phyloP scores from a whole-genome alignment of 2,329 filamentous ascomycete species.

The Metarhizium rileyi region DNA sequence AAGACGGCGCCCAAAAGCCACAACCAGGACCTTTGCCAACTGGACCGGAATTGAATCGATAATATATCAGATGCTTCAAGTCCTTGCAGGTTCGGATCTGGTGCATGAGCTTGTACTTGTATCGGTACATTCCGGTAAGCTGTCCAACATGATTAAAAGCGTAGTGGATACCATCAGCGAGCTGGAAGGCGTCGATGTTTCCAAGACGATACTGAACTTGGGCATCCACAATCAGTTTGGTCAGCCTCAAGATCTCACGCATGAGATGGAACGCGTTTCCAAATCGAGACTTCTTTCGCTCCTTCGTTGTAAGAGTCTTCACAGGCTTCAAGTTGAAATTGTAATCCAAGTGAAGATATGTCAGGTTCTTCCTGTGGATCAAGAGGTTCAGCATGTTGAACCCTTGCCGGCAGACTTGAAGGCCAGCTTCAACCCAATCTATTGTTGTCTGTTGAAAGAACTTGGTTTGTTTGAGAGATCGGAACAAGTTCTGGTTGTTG shows the following conservation, averaged over 20 bases:
- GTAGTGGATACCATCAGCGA: conserved; percentile 97
- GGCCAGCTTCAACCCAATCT: conserved; percentile 96
- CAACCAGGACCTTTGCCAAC: conserved; percentile 97
- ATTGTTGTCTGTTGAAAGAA: conserved; percentile 99
- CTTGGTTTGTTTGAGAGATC: conserved; percentile 88
- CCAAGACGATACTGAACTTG: conserved; percentile 96
- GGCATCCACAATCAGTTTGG: conserved; percentile 95
- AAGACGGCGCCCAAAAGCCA: conserved; percentile 97
- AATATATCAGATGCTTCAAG: conserved; percentile 97
- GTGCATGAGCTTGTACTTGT: conserved; percentile 99
- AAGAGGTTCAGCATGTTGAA: conserved; percentile 99
- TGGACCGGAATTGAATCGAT: conserved; percentile 92
- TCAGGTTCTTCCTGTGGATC: conserved; percentile 97
- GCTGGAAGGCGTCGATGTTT: conserved; percentile 97
- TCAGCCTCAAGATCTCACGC: conserved; percentile 91
- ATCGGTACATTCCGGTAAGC: conserved; percentile 97
- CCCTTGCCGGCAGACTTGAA: conserved; percentile 95
- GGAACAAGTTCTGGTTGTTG: conserved; percentile 85
- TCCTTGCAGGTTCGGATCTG: conserved; percentile 99
- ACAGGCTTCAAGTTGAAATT: conserved; percentile 99
- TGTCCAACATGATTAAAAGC: conserved; percentile 99
- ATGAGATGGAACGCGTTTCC: conserved; percentile 99
- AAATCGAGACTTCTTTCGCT: conserved; percentile 98
- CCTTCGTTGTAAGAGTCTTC: conserved; percentile 96
- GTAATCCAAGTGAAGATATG: conserved; percentile 96